Base-by-base conservation (phyloP, 2,329 filamentous ascomycete species). In the Teratosphaeria destructans region DNA sequence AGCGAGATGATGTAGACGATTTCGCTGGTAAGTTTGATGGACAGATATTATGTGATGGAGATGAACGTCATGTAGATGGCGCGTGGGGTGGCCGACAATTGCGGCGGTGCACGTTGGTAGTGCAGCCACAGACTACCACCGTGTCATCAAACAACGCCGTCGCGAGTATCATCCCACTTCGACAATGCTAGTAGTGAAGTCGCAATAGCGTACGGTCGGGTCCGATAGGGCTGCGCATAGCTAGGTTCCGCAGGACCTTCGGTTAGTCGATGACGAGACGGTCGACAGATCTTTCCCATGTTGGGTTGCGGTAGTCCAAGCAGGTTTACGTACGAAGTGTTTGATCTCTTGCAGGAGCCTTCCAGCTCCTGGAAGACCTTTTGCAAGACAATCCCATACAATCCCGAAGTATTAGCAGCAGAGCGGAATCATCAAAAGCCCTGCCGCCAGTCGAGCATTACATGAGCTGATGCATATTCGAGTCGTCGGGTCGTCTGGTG, bases 1-100 rank as follows among this genome's bases (percentile, higher is more conserved):
- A 78, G 78, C 78, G 62, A 74, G 73, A 61, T 84, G 61, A 29
- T 5, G 1, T 23, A 10, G 43, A n/a, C 43, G 5, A 23, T 19
- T 49, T n/a, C 11, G 19, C 19, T 49, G 10, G 43, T 49, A n/a
- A 32, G 12, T 43, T 14, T 16, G 37, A 3, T n/a, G 37, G 37
- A n/a, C 5, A 43, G 3, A n/a, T 32, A 7, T 32, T 1, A 32
- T 32, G 37, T 14, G 16, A 16, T 43, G 37, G 37, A 43, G 37
- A 43, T n/a, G 37, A 14, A 16, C 16, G 37, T 43, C 37, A 43
- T 43, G 37, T 43, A 12, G 4, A 43, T 14, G 11, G 8, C 11
- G 37, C 37, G 11, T 43, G 10, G 37, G 16, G 37, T 43, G 37
- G 37, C 37, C 37, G 23, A 23, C 23, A n/a, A 12, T 3, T 43